phyloP scores from a whole-genome alignment of 2,329 filamentous ascomycete species.

The Arthrobotrys entomopaga region DNA sequence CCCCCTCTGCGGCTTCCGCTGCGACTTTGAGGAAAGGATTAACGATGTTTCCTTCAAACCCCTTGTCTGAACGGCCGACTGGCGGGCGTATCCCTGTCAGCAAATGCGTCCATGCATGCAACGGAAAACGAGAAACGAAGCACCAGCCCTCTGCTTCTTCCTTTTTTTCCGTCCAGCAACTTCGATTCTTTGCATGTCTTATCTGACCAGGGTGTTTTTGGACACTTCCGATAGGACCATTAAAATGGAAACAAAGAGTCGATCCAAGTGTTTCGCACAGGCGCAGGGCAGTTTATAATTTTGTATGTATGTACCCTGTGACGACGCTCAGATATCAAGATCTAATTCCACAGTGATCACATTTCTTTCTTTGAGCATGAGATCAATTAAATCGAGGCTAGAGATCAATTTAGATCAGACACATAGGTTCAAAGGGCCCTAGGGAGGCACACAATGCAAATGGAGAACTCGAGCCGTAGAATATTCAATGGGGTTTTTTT shows the following conservation, averaged over 20 bases:
- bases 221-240: slow-evolving; percentile 50
- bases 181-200: slow-evolving; percentile 47
- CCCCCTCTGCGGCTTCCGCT: slow-evolving; percentile 18
- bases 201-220: slow-evolving; percentile 30
- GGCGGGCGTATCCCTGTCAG: slow-evolving; percentile 46
- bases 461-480: slow-evolving; percentile 28
- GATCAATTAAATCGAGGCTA: no score
- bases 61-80: slow-evolving; percentile 43
- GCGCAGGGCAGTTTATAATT: slow-evolving; percentile 49
- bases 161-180: slow-evolving; percentile 33
- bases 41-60: slow-evolving; percentile 33
- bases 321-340: slow-evolving; percentile 54
- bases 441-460: neutral
- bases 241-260: slow-evolving; percentile 51
- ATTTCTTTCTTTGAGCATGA: slow-evolving; percentile 16
- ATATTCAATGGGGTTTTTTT: neutral
- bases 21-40: slow-evolving; percentile 41
- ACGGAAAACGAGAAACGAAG: slow-evolving; percentile 47
- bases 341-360: slow-evolving; percentile 31
- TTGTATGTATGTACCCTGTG: slow-evolving; percentile 27
- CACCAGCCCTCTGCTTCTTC: slow-evolving; percentile 37
- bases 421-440: slow-evolving; percentile 19
- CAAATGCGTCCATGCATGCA: slow-evolving; percentile 52
- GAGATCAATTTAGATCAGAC: slow-evolving; percentile 52
- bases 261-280: slow-evolving; percentile 49